Evolutionary conservation across 768 basidiomycete species (phyloP).

Genomic region (Lactarius akahatsu): DNA sequence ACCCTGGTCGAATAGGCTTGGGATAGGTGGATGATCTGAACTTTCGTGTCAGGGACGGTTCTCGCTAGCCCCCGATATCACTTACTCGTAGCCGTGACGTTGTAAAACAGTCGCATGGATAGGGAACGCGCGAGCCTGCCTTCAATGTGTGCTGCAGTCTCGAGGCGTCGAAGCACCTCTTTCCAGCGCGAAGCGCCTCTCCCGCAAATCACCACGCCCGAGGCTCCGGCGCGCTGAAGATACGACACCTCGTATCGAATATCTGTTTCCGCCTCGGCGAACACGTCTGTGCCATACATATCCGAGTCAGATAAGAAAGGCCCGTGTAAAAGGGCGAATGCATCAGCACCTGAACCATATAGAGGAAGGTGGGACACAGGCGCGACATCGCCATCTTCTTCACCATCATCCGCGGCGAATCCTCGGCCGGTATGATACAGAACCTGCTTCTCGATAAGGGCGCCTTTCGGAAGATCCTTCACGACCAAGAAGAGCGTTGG

Average conservation of each 20-base stretch:
- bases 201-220: constrained; percentile 26
- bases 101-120: constrained; percentile 51
- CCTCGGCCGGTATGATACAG: constrained; percentile 66
- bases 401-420: constrained; percentile 47
- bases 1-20: constrained; percentile 13
- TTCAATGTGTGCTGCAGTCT: constrained; percentile 26
- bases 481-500: constrained; percentile 61
- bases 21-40: constrained; percentile 15
- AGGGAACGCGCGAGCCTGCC: constrained; percentile 33
- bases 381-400: constrained; percentile 49
- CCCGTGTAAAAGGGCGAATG: not conserved
- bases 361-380: constrained; percentile 40
- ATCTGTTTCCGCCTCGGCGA: constrained; percentile 7
- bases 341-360: constrained; percentile 43
- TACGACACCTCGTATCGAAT: constrained; percentile 21
- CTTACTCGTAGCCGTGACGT: constrained; percentile 4
- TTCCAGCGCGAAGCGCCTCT: constrained; percentile 17
- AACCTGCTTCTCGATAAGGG: constrained; percentile 74
- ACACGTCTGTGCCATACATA: not conserved
- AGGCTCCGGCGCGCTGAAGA: constrained; percentile 12
- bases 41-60: not conserved
- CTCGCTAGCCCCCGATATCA: constrained; percentile 21
- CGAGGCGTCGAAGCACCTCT: constrained; percentile 21
- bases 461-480: constrained; percentile 67
- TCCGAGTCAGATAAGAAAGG: constrained; percentile 10